Evolutionary conservation across 2,329 filamentous ascomycete species (phyloP), one percentile per base, ranked within the genome.

Genomic region (Aspergillus carbonarius): DNA sequence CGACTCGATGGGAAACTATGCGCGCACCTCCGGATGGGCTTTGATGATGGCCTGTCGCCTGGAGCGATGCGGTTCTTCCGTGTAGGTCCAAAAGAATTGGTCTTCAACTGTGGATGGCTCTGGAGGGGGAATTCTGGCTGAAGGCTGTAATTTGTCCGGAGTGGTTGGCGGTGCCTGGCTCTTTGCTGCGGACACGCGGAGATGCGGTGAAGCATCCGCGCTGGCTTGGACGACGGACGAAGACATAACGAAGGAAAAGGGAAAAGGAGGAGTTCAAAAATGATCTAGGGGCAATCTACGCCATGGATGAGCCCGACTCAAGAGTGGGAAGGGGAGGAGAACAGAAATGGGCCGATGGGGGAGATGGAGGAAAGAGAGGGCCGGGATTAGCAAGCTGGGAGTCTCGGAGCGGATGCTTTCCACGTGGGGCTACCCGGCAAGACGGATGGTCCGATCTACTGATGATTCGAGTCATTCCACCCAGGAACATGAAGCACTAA

Each of bases 31-130:
- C 48, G 95, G 95, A 74, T 99, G 93, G 56, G 93, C 93, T 81
- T 97, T 98, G 78, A 99, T 98, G 70, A 99, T 99, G 62, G 92
- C 92, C 68, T 93, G 86, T 58, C 95, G 86, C 67, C 95, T 84
- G 32, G 93, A 95, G 67, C 92, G 87, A 78, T 99, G 95, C 62
- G 95, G 95, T 78, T 99, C 95, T 76, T 99, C 95, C 9, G 95
- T 97, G 74, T 99, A 98, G 40, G 95, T 96, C 95, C 96, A 98
- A 80, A 96, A 96, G 83, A 98, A 98, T 74, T 88, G 83, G 62
- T 87, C 78, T 15, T 78, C 77, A 7, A 74, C 70, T 4, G 70
- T 64, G 37, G 72, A 71, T 32, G 63, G 55, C 46, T 71, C 66
- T 34, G 73, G 71, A 52, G 74, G 71, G 48, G 70, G 58, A 50